A percentile compares a stretch with the other conserved stretches of the same genome.
Evolutionary conservation across 345 rosid species (phyloP).

Genomic region (Hibiscus tridactylites): DNA sequence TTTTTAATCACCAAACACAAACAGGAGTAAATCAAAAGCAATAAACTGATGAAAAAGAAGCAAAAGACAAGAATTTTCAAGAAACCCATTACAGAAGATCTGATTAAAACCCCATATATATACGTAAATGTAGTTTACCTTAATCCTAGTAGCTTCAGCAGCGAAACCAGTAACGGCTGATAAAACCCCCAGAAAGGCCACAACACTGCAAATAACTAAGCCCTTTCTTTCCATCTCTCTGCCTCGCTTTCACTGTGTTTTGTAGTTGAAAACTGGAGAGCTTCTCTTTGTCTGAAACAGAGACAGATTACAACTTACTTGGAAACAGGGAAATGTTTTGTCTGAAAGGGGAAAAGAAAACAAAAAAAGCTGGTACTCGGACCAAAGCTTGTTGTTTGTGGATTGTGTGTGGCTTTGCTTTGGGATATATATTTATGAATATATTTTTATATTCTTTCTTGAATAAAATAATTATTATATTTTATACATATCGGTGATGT

Average conservation of each 20-base stretch:
- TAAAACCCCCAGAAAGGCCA: conserved; percentile 55
- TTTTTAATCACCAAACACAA: neutral
- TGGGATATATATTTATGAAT: too few relatives aligned
- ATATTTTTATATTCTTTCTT: too few relatives aligned
- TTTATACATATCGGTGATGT: too few relatives aligned
- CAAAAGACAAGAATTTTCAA: neutral
- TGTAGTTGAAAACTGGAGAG: neutral
- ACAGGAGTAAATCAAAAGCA: neutral
- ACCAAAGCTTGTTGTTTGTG: too few relatives aligned
- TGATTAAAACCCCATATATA: neutral
- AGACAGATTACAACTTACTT: neutral
- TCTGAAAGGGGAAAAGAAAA: neutral
- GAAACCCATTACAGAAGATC: conserved; percentile 5
- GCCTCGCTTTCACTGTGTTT: neutral
- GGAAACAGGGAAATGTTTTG: neutral
- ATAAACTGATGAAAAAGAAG: neutral
- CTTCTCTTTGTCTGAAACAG: neutral
- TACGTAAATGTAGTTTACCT: conserved; percentile 30
- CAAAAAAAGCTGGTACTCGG: too few relatives aligned
- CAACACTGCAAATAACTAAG: conserved; percentile 39
- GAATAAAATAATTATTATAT: too few relatives aligned
- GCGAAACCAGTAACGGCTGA: conserved; percentile 80
- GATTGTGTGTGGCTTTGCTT: too few relatives aligned
- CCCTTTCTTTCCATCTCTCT: conserved; percentile 41
- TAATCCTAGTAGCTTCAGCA: conserved; percentile 80